These are phyloP conservation scores for Ramularia collo-cygni DNA, from an alignment of 2,329 filamentous ascomycete genomes.

Conservation along the genomic window DNA sequence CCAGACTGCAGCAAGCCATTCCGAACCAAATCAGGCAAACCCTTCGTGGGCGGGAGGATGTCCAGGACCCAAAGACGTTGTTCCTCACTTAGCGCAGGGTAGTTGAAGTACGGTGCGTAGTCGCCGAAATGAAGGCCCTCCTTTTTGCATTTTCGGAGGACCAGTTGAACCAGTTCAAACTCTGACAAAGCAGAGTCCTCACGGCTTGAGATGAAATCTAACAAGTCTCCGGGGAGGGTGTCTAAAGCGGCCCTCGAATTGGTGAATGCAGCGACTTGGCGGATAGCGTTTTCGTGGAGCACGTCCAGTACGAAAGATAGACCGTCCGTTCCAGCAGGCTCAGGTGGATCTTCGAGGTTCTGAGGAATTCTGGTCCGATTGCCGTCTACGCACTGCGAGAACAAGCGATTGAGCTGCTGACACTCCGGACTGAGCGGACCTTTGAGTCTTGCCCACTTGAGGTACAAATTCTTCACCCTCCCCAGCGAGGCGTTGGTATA, in stretches of 20 bases:
- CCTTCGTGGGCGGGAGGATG: not conserved
- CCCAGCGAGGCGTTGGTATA: slow-evolving; percentile 6
- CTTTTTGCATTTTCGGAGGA: not conserved
- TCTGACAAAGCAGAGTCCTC: slow-evolving; percentile 4
- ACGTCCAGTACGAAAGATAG: slow-evolving; percentile 5
- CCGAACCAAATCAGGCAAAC: not conserved
- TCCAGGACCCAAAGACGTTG: not conserved
- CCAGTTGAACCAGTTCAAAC: slow-evolving; percentile 4
- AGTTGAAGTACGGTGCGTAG: slow-evolving; percentile 3
- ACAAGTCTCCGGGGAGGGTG: not conserved
- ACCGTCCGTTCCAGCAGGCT: not conserved
- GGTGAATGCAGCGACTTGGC: not conserved
- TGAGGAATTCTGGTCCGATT: slow-evolving; percentile 4
- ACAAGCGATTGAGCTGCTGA: slow-evolving; percentile 8
- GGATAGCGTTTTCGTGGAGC: slow-evolving; percentile 2
- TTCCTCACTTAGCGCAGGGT: slow-evolving; percentile 1
- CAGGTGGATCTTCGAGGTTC: slow-evolving; percentile 4
- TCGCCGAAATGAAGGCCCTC: not conserved
- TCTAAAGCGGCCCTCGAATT: not conserved
- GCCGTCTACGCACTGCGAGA: slow-evolving; percentile 9
- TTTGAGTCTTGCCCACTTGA: slow-evolving; percentile 6
- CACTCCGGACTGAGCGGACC: slow-evolving; percentile 7
- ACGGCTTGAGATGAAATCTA: slow-evolving; percentile 2
- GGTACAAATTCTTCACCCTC: slow-evolving; percentile 7
- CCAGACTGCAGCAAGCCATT: slow-evolving; percentile 4